A percentile compares a stretch with the other conserved stretches of the same genome.
Conservation (phyloP, 1,139 yeast species). For the Protomyces inundatus region DNA sequence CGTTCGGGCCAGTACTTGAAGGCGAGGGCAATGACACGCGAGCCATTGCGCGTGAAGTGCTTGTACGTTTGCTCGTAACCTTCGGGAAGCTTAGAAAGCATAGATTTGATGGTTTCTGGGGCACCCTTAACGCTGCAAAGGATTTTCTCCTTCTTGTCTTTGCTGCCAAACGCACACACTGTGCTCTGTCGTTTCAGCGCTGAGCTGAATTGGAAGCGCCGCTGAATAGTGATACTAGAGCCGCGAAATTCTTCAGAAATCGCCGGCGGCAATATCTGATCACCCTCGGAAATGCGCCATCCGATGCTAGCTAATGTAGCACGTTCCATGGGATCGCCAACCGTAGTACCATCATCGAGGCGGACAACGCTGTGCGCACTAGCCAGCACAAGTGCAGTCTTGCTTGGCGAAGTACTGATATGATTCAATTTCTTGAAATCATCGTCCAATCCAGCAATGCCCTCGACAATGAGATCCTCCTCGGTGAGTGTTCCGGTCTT, state of each 20-base stretch:
- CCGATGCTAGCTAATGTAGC: slow-evolving; percentile 84
- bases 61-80: slow-evolving; percentile 82
- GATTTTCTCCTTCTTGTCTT: slow-evolving; percentile 45
- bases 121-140: slow-evolving; percentile 96
- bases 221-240: slow-evolving; percentile 60
- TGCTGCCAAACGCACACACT: slow-evolving; percentile 55
- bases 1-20: slow-evolving; percentile 61
- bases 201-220: slow-evolving; percentile 96
- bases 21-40: slow-evolving; percentile 92
- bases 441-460: slow-evolving; percentile 75
- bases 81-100: slow-evolving; percentile 67
- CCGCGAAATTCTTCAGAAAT: slow-evolving; percentile 32
- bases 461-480: slow-evolving; percentile 93
- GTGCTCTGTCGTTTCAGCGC: slow-evolving; percentile 93
- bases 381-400: slow-evolving; percentile 73
- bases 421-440: slow-evolving; percentile 42
- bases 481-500: slow-evolving; percentile 98
- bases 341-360: slow-evolving; percentile 88
- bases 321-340: slow-evolving; percentile 99
- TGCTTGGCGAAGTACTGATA: slow-evolving; percentile 57
- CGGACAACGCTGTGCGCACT: slow-evolving; percentile 94
- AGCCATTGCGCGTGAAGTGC: slow-evolving; percentile 88
- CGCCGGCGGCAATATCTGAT: slow-evolving; percentile 40
- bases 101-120: slow-evolving; percentile 88
- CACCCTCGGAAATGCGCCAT: slow-evolving; percentile 78